Conservation (phyloP, 441 rosid genomes). For the Francoa sonchifolia region DNA sequence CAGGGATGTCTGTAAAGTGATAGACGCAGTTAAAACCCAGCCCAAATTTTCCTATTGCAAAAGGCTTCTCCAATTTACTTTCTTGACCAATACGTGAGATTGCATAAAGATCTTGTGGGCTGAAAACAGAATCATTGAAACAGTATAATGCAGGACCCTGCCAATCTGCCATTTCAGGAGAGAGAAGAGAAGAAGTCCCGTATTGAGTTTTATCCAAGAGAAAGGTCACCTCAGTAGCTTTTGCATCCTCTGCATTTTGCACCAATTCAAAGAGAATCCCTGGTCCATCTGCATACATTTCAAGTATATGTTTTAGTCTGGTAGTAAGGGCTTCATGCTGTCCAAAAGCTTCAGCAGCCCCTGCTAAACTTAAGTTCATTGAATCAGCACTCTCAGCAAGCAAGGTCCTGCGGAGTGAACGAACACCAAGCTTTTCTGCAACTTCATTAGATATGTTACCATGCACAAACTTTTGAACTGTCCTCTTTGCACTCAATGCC, state of each 20-base stretch:
- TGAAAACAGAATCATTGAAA: conserved; percentile 91
- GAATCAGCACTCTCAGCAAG: conserved; percentile 99
- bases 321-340: conserved; percentile 99
- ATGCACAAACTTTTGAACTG: conserved; percentile 71
- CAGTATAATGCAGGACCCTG: conserved; percentile 99
- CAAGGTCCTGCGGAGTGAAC: conserved; percentile 89
- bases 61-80: conserved; percentile 95
- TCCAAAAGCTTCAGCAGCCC: conserved; percentile 99
- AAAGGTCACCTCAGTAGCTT: conserved; percentile 89
- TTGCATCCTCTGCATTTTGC: conserved; percentile 98
- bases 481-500: conserved; percentile 52
- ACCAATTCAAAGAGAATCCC: conserved; percentile 93
- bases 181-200: conserved; percentile 94
- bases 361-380: conserved; percentile 85
- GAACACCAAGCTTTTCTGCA: conserved; percentile 93
- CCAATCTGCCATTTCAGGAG: conserved; percentile 99
- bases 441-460: conserved; percentile 96
- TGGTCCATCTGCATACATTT: conserved; percentile 99
- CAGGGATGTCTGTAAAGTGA: conserved; percentile 94
- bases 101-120: conserved; percentile 93
- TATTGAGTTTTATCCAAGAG: conserved; percentile 94
- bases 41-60: conserved; percentile 97
- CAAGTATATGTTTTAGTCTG: conserved; percentile 93
- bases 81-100: conserved; percentile 99
- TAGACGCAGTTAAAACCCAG: conserved; percentile 97